These are phyloP conservation scores for Bocquillonia castaneifolia DNA, from an alignment of 441 rosid genomes.

Conservation along the genomic window DNA sequence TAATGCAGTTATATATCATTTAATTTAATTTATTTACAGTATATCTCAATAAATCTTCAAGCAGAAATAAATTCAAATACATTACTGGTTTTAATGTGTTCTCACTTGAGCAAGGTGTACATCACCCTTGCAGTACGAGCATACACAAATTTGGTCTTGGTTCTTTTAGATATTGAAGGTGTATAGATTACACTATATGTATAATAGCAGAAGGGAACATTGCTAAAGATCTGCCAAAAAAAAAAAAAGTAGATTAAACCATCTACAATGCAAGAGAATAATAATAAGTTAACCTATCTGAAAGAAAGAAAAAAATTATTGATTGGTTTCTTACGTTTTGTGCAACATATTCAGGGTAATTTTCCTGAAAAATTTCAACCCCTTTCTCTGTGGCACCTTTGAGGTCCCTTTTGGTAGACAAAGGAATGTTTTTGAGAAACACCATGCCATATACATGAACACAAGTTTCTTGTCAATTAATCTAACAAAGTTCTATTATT, in stretches of 20 bases:
- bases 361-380: constrained; percentile 37
- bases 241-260: neutral
- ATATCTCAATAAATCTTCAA: neutral
- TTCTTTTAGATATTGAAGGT: constrained; percentile 41
- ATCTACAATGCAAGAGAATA: too few relatives aligned
- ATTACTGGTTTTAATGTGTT: neutral
- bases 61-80: neutral
- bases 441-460: too few relatives aligned
- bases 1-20: too few relatives aligned
- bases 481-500: too few relatives aligned
- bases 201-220: constrained; percentile 51
- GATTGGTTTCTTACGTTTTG: constrained; percentile 25
- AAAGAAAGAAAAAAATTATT: neutral
- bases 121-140: constrained; percentile 38
- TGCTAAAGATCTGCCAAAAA: constrained; percentile 40
- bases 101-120: constrained; percentile 53
- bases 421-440: constrained; percentile 45
- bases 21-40: too few relatives aligned
- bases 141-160: constrained; percentile 41
- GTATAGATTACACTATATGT: constrained; percentile 41
- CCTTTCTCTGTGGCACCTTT: constrained; percentile 30
- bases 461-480: too few relatives aligned
- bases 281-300: too few relatives aligned
- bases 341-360: constrained; percentile 41
- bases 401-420: constrained; percentile 39